Percentiles rank a stretch among this genome's conserved stretches.
phyloP scores from a whole-genome alignment of 305 asterid species.

The Lippia alba region DNA sequence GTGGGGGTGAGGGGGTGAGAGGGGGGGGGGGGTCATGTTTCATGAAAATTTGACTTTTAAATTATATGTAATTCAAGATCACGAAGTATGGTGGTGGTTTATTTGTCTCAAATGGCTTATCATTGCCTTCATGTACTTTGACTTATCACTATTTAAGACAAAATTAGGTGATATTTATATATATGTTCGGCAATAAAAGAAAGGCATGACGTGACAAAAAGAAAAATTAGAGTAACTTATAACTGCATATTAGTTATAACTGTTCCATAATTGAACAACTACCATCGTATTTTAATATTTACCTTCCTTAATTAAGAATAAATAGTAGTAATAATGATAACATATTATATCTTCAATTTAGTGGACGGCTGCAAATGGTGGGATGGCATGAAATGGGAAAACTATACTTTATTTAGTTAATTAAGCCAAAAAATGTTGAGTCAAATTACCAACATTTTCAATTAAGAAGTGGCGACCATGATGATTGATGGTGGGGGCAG shows the following conservation, averaged over 20 bases:
- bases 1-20: not conserved
- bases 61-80: not conserved
- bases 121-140: constrained; percentile 39
- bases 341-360: not conserved
- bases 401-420: not conserved
- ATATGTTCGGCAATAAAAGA: not conserved
- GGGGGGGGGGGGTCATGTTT: not conserved
- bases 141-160: constrained; percentile 34
- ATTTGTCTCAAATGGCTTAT: constrained; percentile 26
- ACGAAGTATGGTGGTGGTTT: constrained; percentile 35
- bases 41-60: constrained; percentile 39
- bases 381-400: constrained; percentile 28
- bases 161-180: constrained; percentile 13
- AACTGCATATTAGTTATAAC: constrained; percentile 42
- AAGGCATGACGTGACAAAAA: not conserved
- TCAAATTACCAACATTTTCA: constrained; percentile 26
- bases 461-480: constrained; percentile 35
- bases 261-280: constrained; percentile 40
- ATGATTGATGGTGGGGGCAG: not conserved
- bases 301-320: constrained; percentile 1
- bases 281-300: constrained; percentile 25
- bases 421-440: not conserved
- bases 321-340: not conserved
- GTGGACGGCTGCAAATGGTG: constrained; percentile 40
- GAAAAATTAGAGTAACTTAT: not conserved